A percentile compares a stretch with the other conserved stretches of the same genome.
phyloP scores from a whole-genome alignment of 2,329 filamentous ascomycete species.

The Aspergillus clavatus region DNA sequence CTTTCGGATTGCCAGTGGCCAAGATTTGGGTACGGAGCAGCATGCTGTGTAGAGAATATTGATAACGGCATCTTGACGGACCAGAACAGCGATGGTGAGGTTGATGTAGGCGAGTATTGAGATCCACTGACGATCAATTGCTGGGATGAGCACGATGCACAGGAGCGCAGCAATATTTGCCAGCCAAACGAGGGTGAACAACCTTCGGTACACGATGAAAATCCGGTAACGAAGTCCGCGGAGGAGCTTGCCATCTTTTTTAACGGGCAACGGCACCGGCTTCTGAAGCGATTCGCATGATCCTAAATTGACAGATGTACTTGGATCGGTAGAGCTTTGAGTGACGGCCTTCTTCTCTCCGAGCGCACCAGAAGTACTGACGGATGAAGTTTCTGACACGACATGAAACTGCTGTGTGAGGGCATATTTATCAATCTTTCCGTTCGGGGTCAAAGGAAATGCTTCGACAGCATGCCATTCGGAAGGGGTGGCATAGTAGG shows the following conservation, averaged over 20 bases:
- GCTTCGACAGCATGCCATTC: conserved; percentile 1
- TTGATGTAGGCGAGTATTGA: conserved; percentile 30
- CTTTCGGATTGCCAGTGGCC: conserved; percentile 32
- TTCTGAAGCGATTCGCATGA: not conserved
- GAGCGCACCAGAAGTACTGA: not conserved
- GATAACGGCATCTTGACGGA: conserved; percentile 39
- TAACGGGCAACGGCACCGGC: conserved; percentile 4
- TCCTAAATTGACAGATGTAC: not conserved
- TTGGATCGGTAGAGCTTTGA: not conserved
- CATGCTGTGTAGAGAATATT: conserved; percentile 35
- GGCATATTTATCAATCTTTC: conserved; percentile 8
- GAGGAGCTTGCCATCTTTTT: not conserved
- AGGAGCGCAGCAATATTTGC: conserved; percentile 38
- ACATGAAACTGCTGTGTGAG: not conserved
- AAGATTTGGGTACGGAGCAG: conserved; percentile 28
- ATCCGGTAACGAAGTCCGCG: conserved; percentile 36
- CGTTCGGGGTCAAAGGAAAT: conserved; percentile 7
- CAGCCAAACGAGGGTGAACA: conserved; percentile 52
- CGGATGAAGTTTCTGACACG: not conserved
- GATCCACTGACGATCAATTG: not conserved
- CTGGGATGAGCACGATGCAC: conserved; percentile 1
- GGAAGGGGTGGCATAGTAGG: conserved; percentile 8
- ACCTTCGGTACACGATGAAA: conserved; percentile 52
- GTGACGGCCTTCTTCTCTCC: not conserved
- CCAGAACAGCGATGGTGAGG: conserved; percentile 30